A percentile compares a stretch with the other conserved stretches of the same genome.
Evolutionary conservation across 1,284 basidiomycete species (phyloP).

Genomic region (Hymenochaete sp.): DNA sequence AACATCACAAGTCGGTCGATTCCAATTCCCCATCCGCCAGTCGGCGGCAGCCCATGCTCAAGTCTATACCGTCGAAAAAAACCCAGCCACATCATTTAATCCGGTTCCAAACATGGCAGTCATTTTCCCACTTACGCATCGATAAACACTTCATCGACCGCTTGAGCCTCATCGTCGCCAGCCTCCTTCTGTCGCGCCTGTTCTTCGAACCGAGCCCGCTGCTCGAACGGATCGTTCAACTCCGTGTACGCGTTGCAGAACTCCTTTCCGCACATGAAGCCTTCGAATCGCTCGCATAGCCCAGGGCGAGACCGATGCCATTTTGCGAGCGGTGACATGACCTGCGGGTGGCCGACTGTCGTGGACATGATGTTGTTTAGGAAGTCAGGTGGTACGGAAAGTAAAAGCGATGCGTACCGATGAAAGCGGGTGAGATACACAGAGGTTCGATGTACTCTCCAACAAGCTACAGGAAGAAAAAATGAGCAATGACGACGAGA

Average conservation of each 20-base stretch:
- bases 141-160: slow-evolving; percentile 90
- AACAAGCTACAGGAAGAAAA: slow-evolving; percentile 55
- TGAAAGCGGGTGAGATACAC: slow-evolving; percentile 95
- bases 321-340: slow-evolving; percentile 99
- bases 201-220: slow-evolving; percentile 93
- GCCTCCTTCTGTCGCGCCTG: slow-evolving; percentile 91
- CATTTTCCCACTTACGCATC: slow-evolving; percentile 78
- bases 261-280: slow-evolving; percentile 97
- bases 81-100: slow-evolving; percentile 4
- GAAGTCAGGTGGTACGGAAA: background rate
- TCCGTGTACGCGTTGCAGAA: slow-evolving; percentile 98
- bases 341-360: slow-evolving; percentile 91
- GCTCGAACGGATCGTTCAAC: slow-evolving; percentile 97
- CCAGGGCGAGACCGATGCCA: slow-evolving; percentile 90
- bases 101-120: background rate
- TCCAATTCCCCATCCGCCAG: slow-evolving; percentile 93
- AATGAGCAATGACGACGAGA: slow-evolving; percentile 17
- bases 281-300: slow-evolving; percentile 97
- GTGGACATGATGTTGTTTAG: background rate
- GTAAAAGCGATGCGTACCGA: slow-evolving; percentile 39
- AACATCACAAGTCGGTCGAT: slow-evolving; percentile 96
- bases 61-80: slow-evolving; percentile 41
- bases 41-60: slow-evolving; percentile 95
- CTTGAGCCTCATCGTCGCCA: slow-evolving; percentile 97
- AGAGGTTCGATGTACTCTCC: slow-evolving; percentile 97